Evolutionary conservation across 257 asterid genomes (phyloP).

Genomic region (Salvia splendens): DNA sequence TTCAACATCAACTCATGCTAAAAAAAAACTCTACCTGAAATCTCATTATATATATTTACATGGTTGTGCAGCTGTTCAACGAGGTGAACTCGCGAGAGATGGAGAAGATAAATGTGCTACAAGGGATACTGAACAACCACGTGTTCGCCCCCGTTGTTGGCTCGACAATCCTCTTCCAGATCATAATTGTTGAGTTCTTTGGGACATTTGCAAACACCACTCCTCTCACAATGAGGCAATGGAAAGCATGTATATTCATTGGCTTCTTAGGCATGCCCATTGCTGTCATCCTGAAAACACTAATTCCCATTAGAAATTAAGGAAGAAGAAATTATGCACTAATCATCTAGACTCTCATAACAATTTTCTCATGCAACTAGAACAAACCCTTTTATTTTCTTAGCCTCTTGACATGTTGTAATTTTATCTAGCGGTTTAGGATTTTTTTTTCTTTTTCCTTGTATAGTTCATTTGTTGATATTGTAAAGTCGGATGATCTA

Average conservation of each 20-base stretch:
- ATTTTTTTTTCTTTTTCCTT: neutral
- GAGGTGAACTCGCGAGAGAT: constrained; percentile 77
- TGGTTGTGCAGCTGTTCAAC: constrained; percentile 62
- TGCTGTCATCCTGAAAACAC: constrained; percentile 55
- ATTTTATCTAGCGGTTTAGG: neutral
- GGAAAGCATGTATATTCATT: constrained; percentile 50
- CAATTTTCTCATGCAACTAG: neutral
- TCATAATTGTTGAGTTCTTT: constrained; percentile 55
- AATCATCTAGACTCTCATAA: no score
- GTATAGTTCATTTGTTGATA: neutral
- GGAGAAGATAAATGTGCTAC: constrained; percentile 64
- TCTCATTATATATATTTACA: neutral
- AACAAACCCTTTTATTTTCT: neutral
- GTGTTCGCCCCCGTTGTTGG: constrained; percentile 61
- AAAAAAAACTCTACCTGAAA: no score
- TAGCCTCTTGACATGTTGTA: constrained; percentile 13
- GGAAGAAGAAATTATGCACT: neutral
- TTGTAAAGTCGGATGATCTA: neutral
- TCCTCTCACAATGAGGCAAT: constrained; percentile 56
- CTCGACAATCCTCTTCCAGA: constrained; percentile 59
- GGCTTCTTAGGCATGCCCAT: constrained; percentile 73
- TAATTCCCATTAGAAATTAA: constrained; percentile 32
- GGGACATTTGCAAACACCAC: constrained; percentile 75
- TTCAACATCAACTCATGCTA: no score
- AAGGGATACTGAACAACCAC: constrained; percentile 55